phyloP scores from a whole-genome alignment of 257 asterid species.

The Solanum verrucosum region DNA sequence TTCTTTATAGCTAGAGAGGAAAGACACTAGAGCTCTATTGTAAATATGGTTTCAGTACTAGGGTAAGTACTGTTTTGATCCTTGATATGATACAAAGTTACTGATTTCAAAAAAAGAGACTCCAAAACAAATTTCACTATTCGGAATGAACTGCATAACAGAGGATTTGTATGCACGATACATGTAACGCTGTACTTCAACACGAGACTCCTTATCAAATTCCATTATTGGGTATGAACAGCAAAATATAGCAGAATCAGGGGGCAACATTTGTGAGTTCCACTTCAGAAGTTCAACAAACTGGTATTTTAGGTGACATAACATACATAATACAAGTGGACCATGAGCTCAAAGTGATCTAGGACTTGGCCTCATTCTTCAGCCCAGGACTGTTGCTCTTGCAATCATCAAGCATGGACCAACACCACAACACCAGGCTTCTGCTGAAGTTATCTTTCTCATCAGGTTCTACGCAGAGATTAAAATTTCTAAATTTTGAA shows the following conservation, averaged over 20 bases:
- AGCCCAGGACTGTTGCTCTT: not conserved
- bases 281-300: not conserved
- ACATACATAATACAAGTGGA: not conserved
- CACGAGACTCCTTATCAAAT: not conserved
- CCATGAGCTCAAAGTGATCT: not conserved
- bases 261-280: not conserved
- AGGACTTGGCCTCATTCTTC: not conserved
- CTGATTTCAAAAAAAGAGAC: not conserved
- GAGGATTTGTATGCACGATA: not conserved
- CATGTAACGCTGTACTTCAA: not conserved
- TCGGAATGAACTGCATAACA: not conserved
- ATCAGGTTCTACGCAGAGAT: not conserved
- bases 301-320: not conserved
- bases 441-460: not conserved
- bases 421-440: not conserved
- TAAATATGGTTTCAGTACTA: no score
- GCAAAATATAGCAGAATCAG: not conserved
- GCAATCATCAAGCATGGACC: not conserved
- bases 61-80: no score
- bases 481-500: not conserved
- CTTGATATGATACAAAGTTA: no score
- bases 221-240: not conserved
- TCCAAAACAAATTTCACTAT: not conserved
- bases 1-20: no score
- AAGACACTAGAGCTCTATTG: no score